These are phyloP conservation scores for Hysterangium stoloniferum DNA, from an alignment of 768 basidiomycete genomes.

Conservation along the genomic window DNA sequence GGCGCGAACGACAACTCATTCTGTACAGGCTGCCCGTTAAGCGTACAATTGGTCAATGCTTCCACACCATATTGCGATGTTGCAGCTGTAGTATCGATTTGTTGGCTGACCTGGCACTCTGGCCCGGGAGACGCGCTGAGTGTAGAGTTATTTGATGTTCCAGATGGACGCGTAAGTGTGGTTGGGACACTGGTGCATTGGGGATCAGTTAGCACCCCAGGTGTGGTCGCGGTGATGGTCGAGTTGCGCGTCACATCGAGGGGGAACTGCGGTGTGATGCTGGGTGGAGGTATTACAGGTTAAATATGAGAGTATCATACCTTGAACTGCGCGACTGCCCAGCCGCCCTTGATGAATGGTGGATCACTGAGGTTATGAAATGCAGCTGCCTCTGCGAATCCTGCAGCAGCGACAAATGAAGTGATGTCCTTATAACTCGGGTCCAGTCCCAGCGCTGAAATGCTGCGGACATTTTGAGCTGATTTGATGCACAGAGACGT, in stretches of 20 bases:
- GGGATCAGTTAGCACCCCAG: slow-evolving; percentile 38
- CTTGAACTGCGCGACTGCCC: slow-evolving; percentile 48
- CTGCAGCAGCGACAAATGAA: slow-evolving; percentile 53
- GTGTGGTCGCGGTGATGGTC: slow-evolving; percentile 43
- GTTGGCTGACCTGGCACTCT: slow-evolving; percentile 31
- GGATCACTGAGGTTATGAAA: slow-evolving; percentile 45
- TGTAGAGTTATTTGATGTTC: slow-evolving; percentile 20
- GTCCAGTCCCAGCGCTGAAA: slow-evolving; percentile 36
- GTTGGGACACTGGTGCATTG: slow-evolving; percentile 39
- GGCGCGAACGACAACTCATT: slow-evolving; percentile 35
- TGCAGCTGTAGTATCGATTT: slow-evolving; percentile 32
- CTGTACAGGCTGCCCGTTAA: slow-evolving; percentile 18
- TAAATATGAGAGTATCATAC: slow-evolving; percentile 22
- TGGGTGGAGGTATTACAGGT: neutral
- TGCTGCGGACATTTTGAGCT: slow-evolving; percentile 28
- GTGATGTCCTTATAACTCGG: slow-evolving; percentile 38
- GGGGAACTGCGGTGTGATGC: slow-evolving; percentile 33
- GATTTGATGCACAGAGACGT: neutral
- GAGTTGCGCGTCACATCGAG: slow-evolving; percentile 39
- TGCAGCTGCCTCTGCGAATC: slow-evolving; percentile 41
- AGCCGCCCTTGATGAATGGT: slow-evolving; percentile 42
- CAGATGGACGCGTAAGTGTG: slow-evolving; percentile 26
- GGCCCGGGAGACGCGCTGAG: slow-evolving; percentile 29
- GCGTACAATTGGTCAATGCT: slow-evolving; percentile 27
- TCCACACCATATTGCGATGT: slow-evolving; percentile 44